These are phyloP conservation scores for Mycena sp. DNA, from an alignment of 1,284 basidiomycete species.

Conservation along the genomic window DNA sequence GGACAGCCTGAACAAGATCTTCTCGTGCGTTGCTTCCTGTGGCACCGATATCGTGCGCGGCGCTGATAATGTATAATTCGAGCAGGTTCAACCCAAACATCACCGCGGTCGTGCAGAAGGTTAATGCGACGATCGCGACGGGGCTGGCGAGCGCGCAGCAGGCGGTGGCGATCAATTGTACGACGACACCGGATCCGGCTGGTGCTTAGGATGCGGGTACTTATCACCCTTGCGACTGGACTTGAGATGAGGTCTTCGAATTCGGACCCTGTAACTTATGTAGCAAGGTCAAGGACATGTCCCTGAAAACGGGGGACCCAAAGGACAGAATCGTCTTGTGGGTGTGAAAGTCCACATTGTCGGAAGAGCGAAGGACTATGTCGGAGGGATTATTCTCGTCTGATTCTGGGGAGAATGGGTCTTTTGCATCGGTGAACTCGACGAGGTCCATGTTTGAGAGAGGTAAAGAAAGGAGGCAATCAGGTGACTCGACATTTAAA, in stretches of 20 bases:
- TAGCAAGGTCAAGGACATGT: too few species aligned
- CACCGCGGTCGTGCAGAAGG: neutral
- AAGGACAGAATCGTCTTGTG: constrained; percentile 22
- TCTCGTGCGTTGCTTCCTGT: neutral
- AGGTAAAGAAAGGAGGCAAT: too few species aligned
- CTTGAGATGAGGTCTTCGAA: too few species aligned
- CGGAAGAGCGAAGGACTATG: constrained; percentile 18
- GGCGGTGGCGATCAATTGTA: neutral
- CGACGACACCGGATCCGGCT: neutral
- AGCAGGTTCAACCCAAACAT: neutral
- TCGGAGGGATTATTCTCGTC: constrained; percentile 16
- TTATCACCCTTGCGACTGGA: too few species aligned
- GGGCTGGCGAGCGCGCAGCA: constrained; percentile 9
- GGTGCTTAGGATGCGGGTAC: too few species aligned
- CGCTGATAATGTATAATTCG: neutral
- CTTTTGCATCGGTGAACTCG: constrained; percentile 10
- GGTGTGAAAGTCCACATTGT: constrained; percentile 22
- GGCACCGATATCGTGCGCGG: too few species aligned
- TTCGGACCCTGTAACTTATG: too few species aligned
- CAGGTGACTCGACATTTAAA: too few species aligned
- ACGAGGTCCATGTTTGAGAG: too few species aligned
- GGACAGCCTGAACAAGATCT: neutral
- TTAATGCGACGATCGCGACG: neutral
- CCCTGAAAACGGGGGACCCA: constrained; percentile 17
- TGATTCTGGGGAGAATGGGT: constrained; percentile 15